Base-by-base conservation (phyloP, 2,329 filamentous ascomycete genomes). In the Fusarium proliferatum region DNA sequence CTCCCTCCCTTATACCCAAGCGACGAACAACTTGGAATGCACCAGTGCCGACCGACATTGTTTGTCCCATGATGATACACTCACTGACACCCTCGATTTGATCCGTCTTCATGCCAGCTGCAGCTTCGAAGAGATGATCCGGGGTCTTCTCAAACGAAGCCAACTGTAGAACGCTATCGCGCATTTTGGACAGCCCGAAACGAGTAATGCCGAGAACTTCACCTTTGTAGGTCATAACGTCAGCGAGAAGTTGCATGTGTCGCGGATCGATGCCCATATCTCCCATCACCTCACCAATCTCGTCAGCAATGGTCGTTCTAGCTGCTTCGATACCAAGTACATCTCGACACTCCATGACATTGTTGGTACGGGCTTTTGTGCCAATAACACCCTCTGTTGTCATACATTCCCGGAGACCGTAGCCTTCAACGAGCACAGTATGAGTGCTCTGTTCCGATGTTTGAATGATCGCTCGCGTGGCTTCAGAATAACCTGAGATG, bases 151-250 rank as follows among this genome's bases (percentile, higher is more conserved):
- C 96, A 80, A 99, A 99, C 23, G 93, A 96, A 1, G 96, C 96
- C 17, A 99, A 88, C 82, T 99, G 96, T 63, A 99, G 86, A 16
- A 98, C 96, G 21, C 90, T 94, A 82, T 99, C 96, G 58, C 96
- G 89, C 93, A 97, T 98, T 87, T 98, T 99, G 64, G 95, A 93
- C 33, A 99, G 87, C 58, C 96, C 96, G 82, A 98, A 98, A 38
- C 96, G 92, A 5, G 96, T 99, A 80, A 99, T 99, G 58, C 96
- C 96, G 23, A 98, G 88, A 1, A 99, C 94, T 76, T 98, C 96
- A 57, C 96, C 96, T 85, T 98, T 98, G 88, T 96, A 98, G 2
- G 96, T 98, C 96, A 99, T 99, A 61, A 98, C 95, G 79, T 99
- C 96, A 16, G 96, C 96, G 4, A 99, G 90, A 23, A 99, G 89